These are phyloP conservation scores for Cryphonectria radicalis DNA, from an alignment of 2,329 filamentous ascomycete genomes.

Conservation along the genomic window DNA sequence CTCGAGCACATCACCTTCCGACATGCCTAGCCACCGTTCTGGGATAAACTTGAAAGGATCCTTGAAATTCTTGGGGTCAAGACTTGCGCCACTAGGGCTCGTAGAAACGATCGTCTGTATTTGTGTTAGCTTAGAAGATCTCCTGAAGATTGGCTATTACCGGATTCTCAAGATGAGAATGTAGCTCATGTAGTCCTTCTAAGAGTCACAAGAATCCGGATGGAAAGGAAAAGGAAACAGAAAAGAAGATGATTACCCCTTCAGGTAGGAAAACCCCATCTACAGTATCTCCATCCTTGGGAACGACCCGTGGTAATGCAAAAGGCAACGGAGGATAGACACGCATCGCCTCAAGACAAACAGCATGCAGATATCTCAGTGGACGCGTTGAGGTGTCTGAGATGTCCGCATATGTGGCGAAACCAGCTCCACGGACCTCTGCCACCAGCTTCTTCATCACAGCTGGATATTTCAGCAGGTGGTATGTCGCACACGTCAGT, in stretches of 20 bases:
- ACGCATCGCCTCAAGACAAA: conserved; percentile 33
- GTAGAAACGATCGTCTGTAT: conserved; percentile 15
- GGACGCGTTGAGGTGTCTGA: conserved; percentile 3
- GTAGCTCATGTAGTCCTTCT: not conserved
- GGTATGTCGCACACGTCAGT: conserved; percentile 14
- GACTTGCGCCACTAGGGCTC: conserved; percentile 12
- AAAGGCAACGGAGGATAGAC: conserved; percentile 31
- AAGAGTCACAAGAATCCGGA: too few species aligned
- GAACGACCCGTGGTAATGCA: conserved; percentile 12
- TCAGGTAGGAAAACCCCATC: conserved; percentile 16
- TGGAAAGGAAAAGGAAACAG: too few species aligned
- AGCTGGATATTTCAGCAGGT: conserved; percentile 3
- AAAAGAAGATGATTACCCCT: not conserved
- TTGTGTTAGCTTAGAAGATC: not conserved
- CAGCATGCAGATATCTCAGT: conserved; percentile 29
- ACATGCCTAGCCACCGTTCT: conserved; percentile 14
- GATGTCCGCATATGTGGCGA: not conserved
- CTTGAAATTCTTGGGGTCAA: conserved; percentile 9
- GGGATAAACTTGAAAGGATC: conserved; percentile 12
- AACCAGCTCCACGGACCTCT: conserved; percentile 12
- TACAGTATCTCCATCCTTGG: conserved; percentile 13
- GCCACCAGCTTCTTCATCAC: not conserved
- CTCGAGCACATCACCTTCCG: conserved; percentile 11
- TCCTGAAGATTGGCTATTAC: not conserved
- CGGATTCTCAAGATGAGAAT: not conserved